Evolutionary conservation across 805 yeast species (phyloP), one percentile per base, ranked within the genome.

Genomic region (Grigorovia transvaalensis): DNA sequence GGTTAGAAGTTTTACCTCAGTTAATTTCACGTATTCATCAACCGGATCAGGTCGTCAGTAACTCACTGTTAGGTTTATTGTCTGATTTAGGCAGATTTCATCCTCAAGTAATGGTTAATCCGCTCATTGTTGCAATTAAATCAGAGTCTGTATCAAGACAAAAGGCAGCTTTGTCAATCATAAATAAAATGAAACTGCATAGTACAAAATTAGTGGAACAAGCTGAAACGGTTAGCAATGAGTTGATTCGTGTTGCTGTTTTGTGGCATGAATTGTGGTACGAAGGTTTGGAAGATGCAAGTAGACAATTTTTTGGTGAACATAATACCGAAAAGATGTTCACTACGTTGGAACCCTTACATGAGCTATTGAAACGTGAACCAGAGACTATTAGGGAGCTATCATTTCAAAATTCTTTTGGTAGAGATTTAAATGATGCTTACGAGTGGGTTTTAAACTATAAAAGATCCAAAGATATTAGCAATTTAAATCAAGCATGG

Each of bases 221-320:
- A 64, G 88, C 96, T 0, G 96, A 88, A 59, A 67, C 88, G 51
- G 96, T 90, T 17, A 84, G 95, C 69, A 82, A 83, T 57, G 97
- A 91, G 62, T 77, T 90, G 51, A 89, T 91, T 56, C 74, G 97
- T 57, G 95, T 89, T 19, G 96, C 97, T 1, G 96, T 90, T 5
- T 70, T 91, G 53, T 89, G 97, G 96, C 95, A 88, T 60, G 98
- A 90, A 62, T 83, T 85, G 63, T 90, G 98, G 98, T 88, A 88
- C 59, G 96, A 89, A 68, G 96, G 95, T 4, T 72, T 90, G 30
- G 98, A 90, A 64, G 96, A 90, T 72, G 97, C 97, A 0, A 88
- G 96, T 1, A 74, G 96, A 51, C 75, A 85, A 48, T 91, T 84
- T 71, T 89, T 88, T 66, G 96, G 91, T 40, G 97, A 91, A 55